Conservation (phyloP, 176 grass and related monocot species). For the Panicum miliaceum region DNA sequence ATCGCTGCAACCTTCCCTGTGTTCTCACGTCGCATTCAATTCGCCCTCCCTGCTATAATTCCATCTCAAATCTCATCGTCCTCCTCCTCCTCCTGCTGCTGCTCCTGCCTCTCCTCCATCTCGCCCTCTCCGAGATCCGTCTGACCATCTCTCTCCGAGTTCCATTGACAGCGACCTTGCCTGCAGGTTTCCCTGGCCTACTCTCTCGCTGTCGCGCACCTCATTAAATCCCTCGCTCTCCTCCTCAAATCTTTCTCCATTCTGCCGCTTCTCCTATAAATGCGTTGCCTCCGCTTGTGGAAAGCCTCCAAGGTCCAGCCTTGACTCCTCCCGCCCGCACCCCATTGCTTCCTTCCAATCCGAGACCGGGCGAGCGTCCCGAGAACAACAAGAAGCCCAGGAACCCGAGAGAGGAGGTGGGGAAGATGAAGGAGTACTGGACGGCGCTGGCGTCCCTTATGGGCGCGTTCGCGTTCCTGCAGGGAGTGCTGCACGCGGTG, state of each 20-base stretch:
- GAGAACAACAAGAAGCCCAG: not conserved
- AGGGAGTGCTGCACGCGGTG: conserved; percentile 59
- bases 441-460: conserved; percentile 81
- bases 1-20: not conserved
- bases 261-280: conserved; percentile 37
- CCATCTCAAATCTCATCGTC: not conserved
- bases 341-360: conserved; percentile 19
- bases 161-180: conserved; percentile 18
- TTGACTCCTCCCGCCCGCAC: not conserved
- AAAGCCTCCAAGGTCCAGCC: conserved; percentile 28
- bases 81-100: not conserved
- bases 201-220: not conserved
- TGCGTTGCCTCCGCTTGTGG: conserved; percentile 16
- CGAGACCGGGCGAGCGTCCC: not conserved
- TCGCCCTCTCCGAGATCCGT: not conserved
- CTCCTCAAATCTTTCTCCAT: conserved; percentile 26
- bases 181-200: not conserved
- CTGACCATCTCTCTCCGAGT: not conserved
- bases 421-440: conserved; percentile 82
- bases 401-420: too few relatives aligned
- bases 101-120: not conserved
- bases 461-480: conserved; percentile 79
- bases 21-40: not conserved
- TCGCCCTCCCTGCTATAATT: not conserved
- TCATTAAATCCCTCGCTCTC: not conserved